A percentile compares a stretch with the other conserved stretches of the same genome.
phyloP scores from a whole-genome alignment of 2,329 filamentous ascomycete species.

The Alternaria solani region DNA sequence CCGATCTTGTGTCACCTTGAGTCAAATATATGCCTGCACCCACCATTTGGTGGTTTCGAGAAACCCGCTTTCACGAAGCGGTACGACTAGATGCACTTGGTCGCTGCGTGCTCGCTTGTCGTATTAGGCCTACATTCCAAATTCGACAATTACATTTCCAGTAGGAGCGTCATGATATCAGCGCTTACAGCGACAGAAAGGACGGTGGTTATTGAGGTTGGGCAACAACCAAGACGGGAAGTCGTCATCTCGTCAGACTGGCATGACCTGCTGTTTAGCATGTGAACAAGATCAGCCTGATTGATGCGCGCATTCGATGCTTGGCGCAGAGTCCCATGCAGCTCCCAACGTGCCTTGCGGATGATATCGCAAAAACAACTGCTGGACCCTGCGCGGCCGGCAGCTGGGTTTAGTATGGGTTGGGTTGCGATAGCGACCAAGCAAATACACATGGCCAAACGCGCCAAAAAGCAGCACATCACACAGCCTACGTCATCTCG shows the following conservation, averaged over 20 bases:
- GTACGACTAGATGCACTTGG: neutral
- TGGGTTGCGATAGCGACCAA: neutral
- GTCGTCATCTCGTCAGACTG: neutral
- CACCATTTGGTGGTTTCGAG: too few species aligned
- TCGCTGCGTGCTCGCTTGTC: neutral
- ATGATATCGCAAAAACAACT: conserved; percentile 14
- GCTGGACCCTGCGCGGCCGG: conserved; percentile 3
- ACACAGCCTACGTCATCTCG: conserved; percentile 6
- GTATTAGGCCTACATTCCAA: neutral
- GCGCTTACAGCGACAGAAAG: neutral
- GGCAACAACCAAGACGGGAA: neutral
- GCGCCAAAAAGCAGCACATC: conserved; percentile 11
- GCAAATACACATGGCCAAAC: neutral
- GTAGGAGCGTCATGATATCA: neutral
- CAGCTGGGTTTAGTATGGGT: neutral
- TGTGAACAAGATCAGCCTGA: conserved; percentile 8
- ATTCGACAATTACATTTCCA: neutral
- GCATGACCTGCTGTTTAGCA: neutral
- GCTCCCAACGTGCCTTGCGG: neutral
- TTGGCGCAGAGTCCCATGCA: conserved; percentile 21
- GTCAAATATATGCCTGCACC: neutral
- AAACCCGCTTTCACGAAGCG: too few species aligned
- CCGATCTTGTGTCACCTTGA: neutral
- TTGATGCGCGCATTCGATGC: conserved; percentile 11
- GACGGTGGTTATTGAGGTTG: neutral